Evolutionary conservation across 176 grass and related monocot species (phyloP).

Genomic region (Oryza australiensis): DNA sequence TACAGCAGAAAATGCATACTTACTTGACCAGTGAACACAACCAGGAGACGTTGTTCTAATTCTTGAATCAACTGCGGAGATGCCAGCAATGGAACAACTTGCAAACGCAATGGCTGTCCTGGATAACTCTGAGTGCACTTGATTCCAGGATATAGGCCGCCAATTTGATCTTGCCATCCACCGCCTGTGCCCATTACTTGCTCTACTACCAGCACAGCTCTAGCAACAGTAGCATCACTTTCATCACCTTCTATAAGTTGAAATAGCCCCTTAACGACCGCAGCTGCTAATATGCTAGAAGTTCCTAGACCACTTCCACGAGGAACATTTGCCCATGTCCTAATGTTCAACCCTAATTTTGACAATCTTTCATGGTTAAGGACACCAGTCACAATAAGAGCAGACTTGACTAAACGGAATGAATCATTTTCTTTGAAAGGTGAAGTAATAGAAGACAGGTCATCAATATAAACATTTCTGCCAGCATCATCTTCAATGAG

Average conservation of each 20-base stretch:
- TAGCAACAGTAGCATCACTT: conserved; percentile 70
- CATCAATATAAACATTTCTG: conserved; percentile 52
- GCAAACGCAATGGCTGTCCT: conserved; percentile 67
- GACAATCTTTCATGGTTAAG: conserved; percentile 51
- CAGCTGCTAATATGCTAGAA: conserved; percentile 84
- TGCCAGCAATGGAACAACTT: conserved; percentile 54
- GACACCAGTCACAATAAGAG: conserved; percentile 62
- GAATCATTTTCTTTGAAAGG: conserved; percentile 65
- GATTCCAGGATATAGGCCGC: conserved; percentile 86
- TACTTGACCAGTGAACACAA: conserved; percentile 98
- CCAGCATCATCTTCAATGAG: conserved; percentile 67
- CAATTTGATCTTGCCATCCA: conserved; percentile 98
- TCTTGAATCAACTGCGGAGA: conserved; percentile 52
- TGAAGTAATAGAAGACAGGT: conserved; percentile 51
- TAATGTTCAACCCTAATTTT: conserved; percentile 64
- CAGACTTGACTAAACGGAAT: conserved; percentile 91
- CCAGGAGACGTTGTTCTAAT: conserved; percentile 66
- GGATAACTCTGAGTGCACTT: conserved; percentile 88
- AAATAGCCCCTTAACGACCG: conserved; percentile 80
- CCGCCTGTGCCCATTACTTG: conserved; percentile 97
- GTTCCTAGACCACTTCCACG: conserved; percentile 94
- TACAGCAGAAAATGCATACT: conserved; percentile 31
- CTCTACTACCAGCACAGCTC: conserved; percentile 76
- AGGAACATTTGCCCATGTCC: conserved; percentile 78
- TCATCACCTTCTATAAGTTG: conserved; percentile 68